Conservation (phyloP, 2,329 filamentous ascomycete species). For the Echinosphaeria canescens region DNA sequence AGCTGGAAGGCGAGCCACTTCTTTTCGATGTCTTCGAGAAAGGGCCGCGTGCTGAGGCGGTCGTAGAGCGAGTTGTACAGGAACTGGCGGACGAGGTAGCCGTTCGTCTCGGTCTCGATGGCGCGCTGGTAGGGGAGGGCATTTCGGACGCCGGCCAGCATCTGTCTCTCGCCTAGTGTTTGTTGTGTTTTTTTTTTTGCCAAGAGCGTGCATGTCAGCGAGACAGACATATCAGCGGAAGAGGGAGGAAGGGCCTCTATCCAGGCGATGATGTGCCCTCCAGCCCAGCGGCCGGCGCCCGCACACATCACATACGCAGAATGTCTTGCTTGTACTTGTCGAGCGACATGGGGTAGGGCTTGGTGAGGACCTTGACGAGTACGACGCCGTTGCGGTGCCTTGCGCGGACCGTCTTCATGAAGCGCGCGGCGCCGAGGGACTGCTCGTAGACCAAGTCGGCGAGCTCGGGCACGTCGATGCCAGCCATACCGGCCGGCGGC, state of each 20-base stretch:
- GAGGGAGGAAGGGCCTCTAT: no score
- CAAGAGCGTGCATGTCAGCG: no score
- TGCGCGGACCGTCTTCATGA: conserved; percentile 92
- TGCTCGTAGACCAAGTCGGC: conserved; percentile 82
- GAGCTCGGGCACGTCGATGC: conserved; percentile 85
- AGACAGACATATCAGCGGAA: no score
- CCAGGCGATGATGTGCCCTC: neutral
- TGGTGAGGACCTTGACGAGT: conserved; percentile 86
- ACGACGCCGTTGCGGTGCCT: conserved; percentile 79
- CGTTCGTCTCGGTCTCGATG: conserved; percentile 77
- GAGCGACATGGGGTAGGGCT: conserved; percentile 71
- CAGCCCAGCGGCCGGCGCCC: neutral
- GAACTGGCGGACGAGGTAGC: conserved; percentile 85
- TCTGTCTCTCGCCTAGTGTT: conserved; percentile 60
- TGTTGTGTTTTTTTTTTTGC: no score
- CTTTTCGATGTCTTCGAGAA: conserved; percentile 94
- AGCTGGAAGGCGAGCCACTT: conserved; percentile 97
- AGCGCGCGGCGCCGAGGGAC: conserved; percentile 74
- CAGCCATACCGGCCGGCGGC: conserved; percentile 75
- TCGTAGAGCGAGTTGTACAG: conserved; percentile 96
- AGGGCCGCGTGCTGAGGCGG: conserved; percentile 85
- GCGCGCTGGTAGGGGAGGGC: conserved; percentile 78
- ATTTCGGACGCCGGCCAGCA: conserved; percentile 70
- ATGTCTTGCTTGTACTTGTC: conserved; percentile 60
- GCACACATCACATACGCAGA: conserved; percentile 26